These are phyloP conservation scores for Arthrobotrys pseudoclavata DNA, from an alignment of 2,329 filamentous ascomycete species.

Conservation along the genomic window DNA sequence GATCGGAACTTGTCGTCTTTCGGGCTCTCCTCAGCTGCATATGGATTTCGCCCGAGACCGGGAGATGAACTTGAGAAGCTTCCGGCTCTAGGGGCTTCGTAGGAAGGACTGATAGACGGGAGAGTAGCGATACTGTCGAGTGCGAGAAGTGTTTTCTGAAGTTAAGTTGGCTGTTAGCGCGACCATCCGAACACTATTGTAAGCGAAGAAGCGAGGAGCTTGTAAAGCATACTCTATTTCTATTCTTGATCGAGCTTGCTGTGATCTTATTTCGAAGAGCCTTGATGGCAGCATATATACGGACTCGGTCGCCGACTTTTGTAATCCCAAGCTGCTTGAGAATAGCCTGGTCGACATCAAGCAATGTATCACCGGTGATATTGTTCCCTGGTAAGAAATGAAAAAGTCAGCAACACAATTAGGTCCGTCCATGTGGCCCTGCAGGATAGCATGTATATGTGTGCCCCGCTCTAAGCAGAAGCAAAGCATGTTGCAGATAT, in stretches of 20 bases:
- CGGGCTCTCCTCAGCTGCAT: slow-evolving; percentile 54
- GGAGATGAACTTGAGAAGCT: slow-evolving; percentile 57
- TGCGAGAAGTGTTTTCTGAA: slow-evolving; percentile 55
- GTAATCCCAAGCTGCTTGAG: slow-evolving; percentile 98
- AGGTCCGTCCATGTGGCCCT: neutral
- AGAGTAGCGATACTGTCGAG: slow-evolving; percentile 57
- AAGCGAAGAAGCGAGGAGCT: slow-evolving; percentile 3
- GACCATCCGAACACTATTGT: slow-evolving; percentile 9
- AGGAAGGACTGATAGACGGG: slow-evolving; percentile 47
- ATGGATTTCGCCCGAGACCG: slow-evolving; percentile 31
- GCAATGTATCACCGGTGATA: slow-evolving; percentile 95
- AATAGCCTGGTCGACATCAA: slow-evolving; percentile 97
- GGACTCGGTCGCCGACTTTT: slow-evolving; percentile 95
- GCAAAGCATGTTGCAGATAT: slow-evolving; percentile 1
- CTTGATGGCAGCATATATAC: slow-evolving; percentile 87
- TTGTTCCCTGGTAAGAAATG: slow-evolving; percentile 76
- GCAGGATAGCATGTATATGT: neutral
- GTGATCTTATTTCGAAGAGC: slow-evolving; percentile 82
- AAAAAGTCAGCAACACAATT: slow-evolving; percentile 51
- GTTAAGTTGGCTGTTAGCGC: slow-evolving; percentile 19
- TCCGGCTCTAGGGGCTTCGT: slow-evolving; percentile 42
- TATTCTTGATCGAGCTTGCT: slow-evolving; percentile 79
- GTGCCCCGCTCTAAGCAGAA: slow-evolving; percentile 25
- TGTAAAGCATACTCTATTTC: slow-evolving; percentile 79
- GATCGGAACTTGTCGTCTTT: slow-evolving; percentile 58